These are phyloP conservation scores for Marasmius sp. DNA, from an alignment of 1,284 basidiomycete genomes.

Conservation along the genomic window DNA sequence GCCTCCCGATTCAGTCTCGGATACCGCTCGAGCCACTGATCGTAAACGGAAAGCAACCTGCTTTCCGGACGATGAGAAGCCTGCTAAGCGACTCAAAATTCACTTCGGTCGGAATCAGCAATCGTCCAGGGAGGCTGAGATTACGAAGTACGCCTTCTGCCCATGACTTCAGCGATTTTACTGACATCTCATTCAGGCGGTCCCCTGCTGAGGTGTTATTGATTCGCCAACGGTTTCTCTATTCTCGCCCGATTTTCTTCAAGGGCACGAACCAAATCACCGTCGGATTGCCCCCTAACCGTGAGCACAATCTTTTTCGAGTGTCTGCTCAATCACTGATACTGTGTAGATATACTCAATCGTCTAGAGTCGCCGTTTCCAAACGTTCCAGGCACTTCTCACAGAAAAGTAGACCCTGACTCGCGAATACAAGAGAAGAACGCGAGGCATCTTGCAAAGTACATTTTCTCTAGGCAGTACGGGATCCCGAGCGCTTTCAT, in stretches of 20 bases:
- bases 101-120: neutral
- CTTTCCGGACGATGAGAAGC: slow-evolving; percentile 16
- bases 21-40: slow-evolving; percentile 3
- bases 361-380: slow-evolving; percentile 41
- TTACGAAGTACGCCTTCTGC: neutral
- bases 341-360: slow-evolving; percentile 60
- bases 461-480: slow-evolving; percentile 83
- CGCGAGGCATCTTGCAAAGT: slow-evolving; percentile 72
- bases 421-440: slow-evolving; percentile 42
- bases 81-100: slow-evolving; percentile 33
- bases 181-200: slow-evolving; percentile 27
- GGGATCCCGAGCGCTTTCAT: slow-evolving; percentile 60
- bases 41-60: slow-evolving; percentile 18
- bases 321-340: slow-evolving; percentile 9
- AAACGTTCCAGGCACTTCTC: slow-evolving; percentile 27
- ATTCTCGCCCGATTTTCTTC: slow-evolving; percentile 56
- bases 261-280: slow-evolving; percentile 45
- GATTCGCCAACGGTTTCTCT: slow-evolving; percentile 63
- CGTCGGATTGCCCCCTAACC: slow-evolving; percentile 68
- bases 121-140: neutral
- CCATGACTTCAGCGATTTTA: neutral
- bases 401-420: slow-evolving; percentile 38
- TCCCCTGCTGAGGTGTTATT: slow-evolving; percentile 57
- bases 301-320: slow-evolving; percentile 37
- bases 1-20: neutral